Evolutionary conservation across 768 basidiomycete genomes (phyloP).

Genomic region (Lanmaoa pseudosensibilis): DNA sequence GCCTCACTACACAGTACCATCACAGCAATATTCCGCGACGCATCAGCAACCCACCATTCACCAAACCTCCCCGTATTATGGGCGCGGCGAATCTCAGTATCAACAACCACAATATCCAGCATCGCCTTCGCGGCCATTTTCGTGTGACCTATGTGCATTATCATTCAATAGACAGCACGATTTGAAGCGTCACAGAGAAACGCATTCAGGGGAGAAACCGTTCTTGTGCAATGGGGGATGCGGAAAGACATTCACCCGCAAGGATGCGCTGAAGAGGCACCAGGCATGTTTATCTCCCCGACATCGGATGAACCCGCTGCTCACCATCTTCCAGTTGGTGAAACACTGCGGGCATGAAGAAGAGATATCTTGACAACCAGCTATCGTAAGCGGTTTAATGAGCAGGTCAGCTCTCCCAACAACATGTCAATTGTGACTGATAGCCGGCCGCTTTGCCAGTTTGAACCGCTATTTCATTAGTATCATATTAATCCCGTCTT

Average conservation of each 20-base stretch:
- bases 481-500: constrained; percentile 26
- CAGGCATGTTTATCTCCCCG: constrained; percentile 50
- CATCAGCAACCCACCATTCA: constrained; percentile 20
- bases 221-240: constrained; percentile 82
- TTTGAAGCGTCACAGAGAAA: constrained; percentile 80
- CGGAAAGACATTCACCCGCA: constrained; percentile 84
- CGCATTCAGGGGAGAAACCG: constrained; percentile 83
- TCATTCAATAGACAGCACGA: constrained; percentile 88
- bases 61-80: constrained; percentile 37
- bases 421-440: constrained; percentile 21
- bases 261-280: constrained; percentile 84
- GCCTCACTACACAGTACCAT: constrained; percentile 31
- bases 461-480: constrained; percentile 24
- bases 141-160: constrained; percentile 71
- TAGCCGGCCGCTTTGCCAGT: constrained; percentile 14
- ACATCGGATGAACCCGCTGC: constrained; percentile 7
- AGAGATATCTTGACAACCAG: constrained; percentile 32
- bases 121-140: constrained; percentile 61
- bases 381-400: constrained; percentile 18
- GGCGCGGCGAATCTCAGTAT: constrained; percentile 28
- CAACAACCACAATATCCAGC: constrained; percentile 49
- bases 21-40: constrained; percentile 30
- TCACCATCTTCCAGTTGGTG: constrained; percentile 52
- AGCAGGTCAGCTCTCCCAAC: constrained; percentile 16
- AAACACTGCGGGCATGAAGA: constrained; percentile 78